Evolutionary conservation across 2,329 filamentous ascomycete species (phyloP).

Genomic region (Cryphonectria radicalis): DNA sequence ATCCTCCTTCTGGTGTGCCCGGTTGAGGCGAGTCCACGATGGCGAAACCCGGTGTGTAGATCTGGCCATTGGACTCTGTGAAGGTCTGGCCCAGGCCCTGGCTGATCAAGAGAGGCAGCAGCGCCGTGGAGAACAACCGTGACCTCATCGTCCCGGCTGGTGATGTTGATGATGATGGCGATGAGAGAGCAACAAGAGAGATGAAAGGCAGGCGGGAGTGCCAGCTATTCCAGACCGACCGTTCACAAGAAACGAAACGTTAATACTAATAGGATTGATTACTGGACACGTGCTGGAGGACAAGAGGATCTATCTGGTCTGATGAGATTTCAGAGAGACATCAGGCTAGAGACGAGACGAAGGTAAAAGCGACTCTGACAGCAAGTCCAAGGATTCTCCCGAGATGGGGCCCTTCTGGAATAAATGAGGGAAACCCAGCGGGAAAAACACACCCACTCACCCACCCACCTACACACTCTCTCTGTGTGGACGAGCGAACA

Average conservation of each 20-base stretch:
- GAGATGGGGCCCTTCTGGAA: not conserved
- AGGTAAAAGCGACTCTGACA: not conserved
- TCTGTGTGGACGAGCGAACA: not conserved
- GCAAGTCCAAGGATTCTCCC: not conserved
- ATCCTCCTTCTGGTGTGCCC: constrained; percentile 65
- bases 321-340: not conserved
- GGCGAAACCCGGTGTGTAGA: constrained; percentile 71
- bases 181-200: not conserved
- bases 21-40: constrained; percentile 70
- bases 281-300: not conserved
- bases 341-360: not conserved
- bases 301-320: not conserved
- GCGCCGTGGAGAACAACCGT: not conserved
- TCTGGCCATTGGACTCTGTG: constrained; percentile 65
- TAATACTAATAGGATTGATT: not conserved
- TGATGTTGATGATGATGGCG: not conserved
- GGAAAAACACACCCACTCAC: not conserved
- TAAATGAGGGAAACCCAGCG: not conserved
- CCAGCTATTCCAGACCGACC: constrained; percentile 1
- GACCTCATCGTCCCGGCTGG: constrained; percentile 13
- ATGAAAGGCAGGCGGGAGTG: not conserved
- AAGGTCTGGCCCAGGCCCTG: constrained; percentile 49
- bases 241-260: not conserved
- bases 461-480: not conserved
- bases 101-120: constrained; percentile 38